These are phyloP conservation scores for Candida cerambycidarum DNA, from an alignment of 805 yeast genomes.

Conservation along the genomic window DNA sequence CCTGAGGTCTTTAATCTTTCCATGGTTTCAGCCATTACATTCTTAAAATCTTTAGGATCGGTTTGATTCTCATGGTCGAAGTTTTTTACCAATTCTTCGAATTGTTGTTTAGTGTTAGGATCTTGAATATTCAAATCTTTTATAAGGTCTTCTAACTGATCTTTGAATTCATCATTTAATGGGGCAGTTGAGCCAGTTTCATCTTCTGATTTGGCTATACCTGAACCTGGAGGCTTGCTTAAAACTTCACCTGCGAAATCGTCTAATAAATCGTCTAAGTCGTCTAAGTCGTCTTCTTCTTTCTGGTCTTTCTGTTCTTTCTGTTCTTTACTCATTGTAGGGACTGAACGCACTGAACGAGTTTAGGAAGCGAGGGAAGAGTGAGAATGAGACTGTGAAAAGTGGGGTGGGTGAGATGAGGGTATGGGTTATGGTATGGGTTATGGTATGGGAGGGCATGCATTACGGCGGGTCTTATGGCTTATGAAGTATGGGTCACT, in stretches of 20 bases:
- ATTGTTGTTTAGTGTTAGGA: slow-evolving; percentile 52
- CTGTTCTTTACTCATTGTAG: not conserved
- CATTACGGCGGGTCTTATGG: no score
- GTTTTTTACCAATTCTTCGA: slow-evolving; percentile 48
- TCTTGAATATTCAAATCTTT: slow-evolving; percentile 49
- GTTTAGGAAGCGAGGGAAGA: no score
- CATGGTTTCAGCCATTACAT: slow-evolving; percentile 77
- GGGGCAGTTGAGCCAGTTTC: slow-evolving; percentile 26
- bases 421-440: no score
- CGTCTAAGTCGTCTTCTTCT: slow-evolving; percentile 58
- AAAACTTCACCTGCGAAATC: slow-evolving; percentile 76
- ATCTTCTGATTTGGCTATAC: slow-evolving; percentile 26
- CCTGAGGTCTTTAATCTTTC: slow-evolving; percentile 77
- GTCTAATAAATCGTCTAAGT: slow-evolving; percentile 80
- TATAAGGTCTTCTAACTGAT: slow-evolving; percentile 42
- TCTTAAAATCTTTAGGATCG: slow-evolving; percentile 51
- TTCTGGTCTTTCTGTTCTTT: no score
- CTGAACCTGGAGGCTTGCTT: slow-evolving; percentile 58
- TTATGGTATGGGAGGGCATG: no score
- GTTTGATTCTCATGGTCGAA: slow-evolving; percentile 38
- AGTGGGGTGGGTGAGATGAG: no score
- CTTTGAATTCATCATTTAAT: slow-evolving; percentile 32
- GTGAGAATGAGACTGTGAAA: no score
- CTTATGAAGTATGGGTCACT: no score
- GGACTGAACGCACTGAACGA: no score